phyloP scores from a whole-genome alignment of 2,329 filamentous ascomycete genomes.

The Elsinoe ampelina region DNA sequence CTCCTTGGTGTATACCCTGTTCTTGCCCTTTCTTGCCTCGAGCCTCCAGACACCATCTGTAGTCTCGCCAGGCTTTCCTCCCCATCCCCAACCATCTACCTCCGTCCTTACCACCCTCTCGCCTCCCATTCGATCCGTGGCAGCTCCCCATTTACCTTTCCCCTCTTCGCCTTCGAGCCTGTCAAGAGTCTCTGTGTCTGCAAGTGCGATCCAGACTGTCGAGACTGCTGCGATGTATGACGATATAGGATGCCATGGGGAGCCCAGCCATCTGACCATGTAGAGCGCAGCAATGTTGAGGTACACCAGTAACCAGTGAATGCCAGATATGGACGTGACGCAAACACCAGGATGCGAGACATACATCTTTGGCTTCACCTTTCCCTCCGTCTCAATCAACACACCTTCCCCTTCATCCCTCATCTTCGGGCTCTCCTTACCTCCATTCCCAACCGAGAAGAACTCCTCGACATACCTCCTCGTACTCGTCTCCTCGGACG shows the following conservation, averaged over 20 bases:
- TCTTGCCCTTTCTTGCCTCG: constrained; percentile 37
- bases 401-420: constrained; percentile 13
- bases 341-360: constrained; percentile 80
- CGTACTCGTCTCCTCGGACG: constrained; percentile 57
- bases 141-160: constrained; percentile 76
- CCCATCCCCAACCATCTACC: constrained; percentile 73
- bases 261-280: constrained; percentile 67
- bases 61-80: constrained; percentile 46
- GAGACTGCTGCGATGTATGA: constrained; percentile 68
- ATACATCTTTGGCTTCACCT: constrained; percentile 54
- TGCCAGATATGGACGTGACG: constrained; percentile 68
- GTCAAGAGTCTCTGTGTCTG: constrained; percentile 54
- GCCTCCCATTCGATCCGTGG: constrained; percentile 49
- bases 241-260: constrained; percentile 76
- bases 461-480: constrained; percentile 49
- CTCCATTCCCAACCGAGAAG: constrained; percentile 35
- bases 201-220: constrained; percentile 68
- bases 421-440: constrained; percentile 11
- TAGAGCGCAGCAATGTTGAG: constrained; percentile 60
- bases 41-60: constrained; percentile 32
- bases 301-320: constrained; percentile 60
- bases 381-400: constrained; percentile 20
- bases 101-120: constrained; percentile 65
- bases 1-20: constrained; percentile 38
- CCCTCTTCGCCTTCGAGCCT: constrained; percentile 41